These are phyloP conservation scores for Verticillium alfalfae DNA, from an alignment of 2,329 filamentous ascomycete species.

Conservation along the genomic window DNA sequence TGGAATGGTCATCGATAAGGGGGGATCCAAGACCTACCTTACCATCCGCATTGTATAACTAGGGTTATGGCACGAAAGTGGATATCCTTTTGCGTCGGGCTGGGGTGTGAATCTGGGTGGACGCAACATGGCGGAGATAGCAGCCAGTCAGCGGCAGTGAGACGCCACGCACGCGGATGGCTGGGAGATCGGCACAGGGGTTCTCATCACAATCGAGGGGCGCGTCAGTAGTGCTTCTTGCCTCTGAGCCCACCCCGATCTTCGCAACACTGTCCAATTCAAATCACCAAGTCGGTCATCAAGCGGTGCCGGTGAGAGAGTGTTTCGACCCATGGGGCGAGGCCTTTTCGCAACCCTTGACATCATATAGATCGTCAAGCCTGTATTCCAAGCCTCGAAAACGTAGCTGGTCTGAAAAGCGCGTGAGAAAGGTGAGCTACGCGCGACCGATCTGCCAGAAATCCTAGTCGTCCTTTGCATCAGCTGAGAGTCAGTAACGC, in stretches of 20 bases:
- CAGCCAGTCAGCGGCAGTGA: background rate
- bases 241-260: background rate
- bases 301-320: no score
- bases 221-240: background rate
- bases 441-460: background rate
- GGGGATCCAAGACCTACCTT: background rate
- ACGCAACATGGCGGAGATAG: background rate
- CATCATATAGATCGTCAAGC: no score
- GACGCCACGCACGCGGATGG: background rate
- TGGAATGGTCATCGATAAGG: background rate
- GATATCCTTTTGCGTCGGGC: background rate
- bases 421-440: background rate
- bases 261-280: background rate
- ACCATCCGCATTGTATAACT: background rate
- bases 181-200: slow-evolving; percentile 4
- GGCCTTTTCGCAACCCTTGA: no score
- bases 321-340: no score
- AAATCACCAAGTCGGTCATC: no score
- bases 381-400: no score
- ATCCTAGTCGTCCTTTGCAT: background rate
- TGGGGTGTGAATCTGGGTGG: background rate
- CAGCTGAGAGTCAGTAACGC: background rate
- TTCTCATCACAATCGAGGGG: background rate
- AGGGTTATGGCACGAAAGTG: background rate
- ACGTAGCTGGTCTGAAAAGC: no score